Evolutionary conservation across 306 rosid species (phyloP).

Genomic region (Astragalus glycyphyllos): DNA sequence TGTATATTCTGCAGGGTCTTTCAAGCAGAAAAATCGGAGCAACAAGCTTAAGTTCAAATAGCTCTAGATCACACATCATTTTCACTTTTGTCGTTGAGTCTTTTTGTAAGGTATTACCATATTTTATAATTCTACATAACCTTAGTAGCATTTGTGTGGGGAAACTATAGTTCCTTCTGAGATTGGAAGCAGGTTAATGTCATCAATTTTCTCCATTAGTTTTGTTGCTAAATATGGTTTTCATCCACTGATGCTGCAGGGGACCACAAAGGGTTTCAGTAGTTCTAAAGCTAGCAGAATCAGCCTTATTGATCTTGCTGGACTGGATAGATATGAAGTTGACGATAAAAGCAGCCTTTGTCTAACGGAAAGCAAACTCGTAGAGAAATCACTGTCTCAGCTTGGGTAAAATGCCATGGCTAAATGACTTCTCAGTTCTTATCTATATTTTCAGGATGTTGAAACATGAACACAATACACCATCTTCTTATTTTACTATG

Average conservation of each 20-base stretch:
- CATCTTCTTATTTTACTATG: constrained; percentile 8
- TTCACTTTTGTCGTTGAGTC: constrained; percentile 85
- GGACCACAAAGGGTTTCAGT: constrained; percentile 67
- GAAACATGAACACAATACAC: background rate
- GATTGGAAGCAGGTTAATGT: background rate
- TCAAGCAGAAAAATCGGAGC: constrained; percentile 88
- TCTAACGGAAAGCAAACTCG: constrained; percentile 55
- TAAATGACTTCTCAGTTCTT: constrained; percentile 22
- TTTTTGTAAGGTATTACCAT: constrained; percentile 73
- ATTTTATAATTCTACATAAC: constrained; percentile 22
- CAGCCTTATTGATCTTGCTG: constrained; percentile 92
- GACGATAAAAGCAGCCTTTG: constrained; percentile 58
- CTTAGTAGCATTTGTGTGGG: background rate
- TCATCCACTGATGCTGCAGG: constrained; percentile 56
- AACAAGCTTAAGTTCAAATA: constrained; percentile 74
- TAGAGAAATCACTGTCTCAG: constrained; percentile 73
- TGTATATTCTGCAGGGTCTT: constrained; percentile 72
- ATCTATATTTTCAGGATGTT: background rate
- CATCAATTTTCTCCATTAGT: constrained; percentile 6
- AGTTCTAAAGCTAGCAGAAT: constrained; percentile 86
- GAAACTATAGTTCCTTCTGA: background rate
- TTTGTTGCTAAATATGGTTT: constrained; percentile 32
- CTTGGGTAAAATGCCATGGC: constrained; percentile 72
- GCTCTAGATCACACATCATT: constrained; percentile 86
- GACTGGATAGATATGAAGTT: constrained; percentile 53